Percentiles rank a stretch among this genome's conserved stretches.
These are phyloP conservation scores for Calocybe cyanea DNA, from an alignment of 768 basidiomycete genomes.

Conservation along the genomic window DNA sequence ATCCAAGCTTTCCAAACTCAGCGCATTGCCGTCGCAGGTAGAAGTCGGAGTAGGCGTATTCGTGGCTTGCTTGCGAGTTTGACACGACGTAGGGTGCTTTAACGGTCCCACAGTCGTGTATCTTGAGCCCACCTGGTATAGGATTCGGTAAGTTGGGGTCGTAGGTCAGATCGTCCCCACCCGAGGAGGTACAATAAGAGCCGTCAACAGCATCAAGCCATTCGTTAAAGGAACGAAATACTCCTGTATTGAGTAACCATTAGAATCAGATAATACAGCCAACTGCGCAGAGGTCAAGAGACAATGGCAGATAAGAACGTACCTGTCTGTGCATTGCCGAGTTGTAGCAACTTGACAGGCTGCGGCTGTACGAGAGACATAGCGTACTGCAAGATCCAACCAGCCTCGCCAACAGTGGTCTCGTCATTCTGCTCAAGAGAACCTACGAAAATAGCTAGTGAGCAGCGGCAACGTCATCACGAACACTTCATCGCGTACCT, in stretches of 20 bases:
- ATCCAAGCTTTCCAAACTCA: slow-evolving; percentile 47
- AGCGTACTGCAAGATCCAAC: slow-evolving; percentile 42
- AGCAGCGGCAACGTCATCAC: background rate
- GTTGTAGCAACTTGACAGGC: slow-evolving; percentile 28
- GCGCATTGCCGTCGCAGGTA: slow-evolving; percentile 41
- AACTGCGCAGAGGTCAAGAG: background rate
- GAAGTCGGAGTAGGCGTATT: slow-evolving; percentile 28
- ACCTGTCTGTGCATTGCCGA: slow-evolving; percentile 25
- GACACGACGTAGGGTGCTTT: slow-evolving; percentile 39
- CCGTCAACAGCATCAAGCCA: slow-evolving; percentile 34
- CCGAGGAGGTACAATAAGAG: slow-evolving; percentile 30
- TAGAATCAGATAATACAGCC: background rate
- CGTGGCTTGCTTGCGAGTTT: slow-evolving; percentile 35
- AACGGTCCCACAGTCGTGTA: slow-evolving; percentile 33
- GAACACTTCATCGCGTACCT: background rate
- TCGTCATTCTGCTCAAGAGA: slow-evolving; percentile 15
- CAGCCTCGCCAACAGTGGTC: slow-evolving; percentile 34
- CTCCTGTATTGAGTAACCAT: slow-evolving; percentile 7
- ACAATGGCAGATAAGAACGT: background rate
- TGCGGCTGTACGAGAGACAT: slow-evolving; percentile 35
- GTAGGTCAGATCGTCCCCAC: slow-evolving; percentile 29
- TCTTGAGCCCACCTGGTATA: slow-evolving; percentile 25
- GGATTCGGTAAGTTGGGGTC: slow-evolving; percentile 30
- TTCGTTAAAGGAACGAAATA: slow-evolving; percentile 27
- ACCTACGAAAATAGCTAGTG: slow-evolving; percentile 7